Base-by-base conservation (phyloP, 192 early-diverging fungal species). In the Podila epigama region DNA sequence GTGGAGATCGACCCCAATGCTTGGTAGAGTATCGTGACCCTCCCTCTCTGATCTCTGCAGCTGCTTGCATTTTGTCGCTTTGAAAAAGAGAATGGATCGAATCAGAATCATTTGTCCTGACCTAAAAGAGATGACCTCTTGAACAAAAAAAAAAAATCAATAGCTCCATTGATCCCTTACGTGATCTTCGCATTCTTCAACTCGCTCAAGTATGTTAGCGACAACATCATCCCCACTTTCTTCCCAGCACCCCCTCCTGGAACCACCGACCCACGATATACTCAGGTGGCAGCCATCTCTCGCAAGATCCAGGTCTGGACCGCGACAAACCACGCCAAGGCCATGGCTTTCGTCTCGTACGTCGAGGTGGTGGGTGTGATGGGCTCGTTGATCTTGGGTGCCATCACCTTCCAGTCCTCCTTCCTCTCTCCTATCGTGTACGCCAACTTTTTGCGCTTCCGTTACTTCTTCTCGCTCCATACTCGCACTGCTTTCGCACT, bases 91-190 rank as follows among this genome's bases (percentile, higher is more conserved):
- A 34, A 11, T 31, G 28, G 27, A 50, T 52, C 22, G 28, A 48
- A 42, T 37, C 11, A 11, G 34, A 20, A 3, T 22, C 50, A 18
- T 29, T 35, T 20, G 5, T 36, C 25, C 34, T 22, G 16, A 34
- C 51, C 25, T 53, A 59, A 18, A 28, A 51, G n/a, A n/a, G n/a
- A n/a, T n/a, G n/a, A n/a, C n/a, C n/a, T n/a, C n/a, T n/a, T n/a
- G n/a, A n/a, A n/a, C n/a, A n/a, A n/a, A n/a, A 40, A n/a, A 29
- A 15, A 54, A 22, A 37, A 10, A 50, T 48, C 9, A 20, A 11
- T 70, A 92, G 91, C 89, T n/a, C 85, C 90, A n/a, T 81, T 93
- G 59, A 78, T 95, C 57, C 93, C 93, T 9, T 93, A 88, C 44
- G 82, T 70, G 9, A 87, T 86, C 54, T 95, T 93, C 61, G 92